Conservation (phyloP, 179 eudicot genomes). For the Drosera spatulata region DNA sequence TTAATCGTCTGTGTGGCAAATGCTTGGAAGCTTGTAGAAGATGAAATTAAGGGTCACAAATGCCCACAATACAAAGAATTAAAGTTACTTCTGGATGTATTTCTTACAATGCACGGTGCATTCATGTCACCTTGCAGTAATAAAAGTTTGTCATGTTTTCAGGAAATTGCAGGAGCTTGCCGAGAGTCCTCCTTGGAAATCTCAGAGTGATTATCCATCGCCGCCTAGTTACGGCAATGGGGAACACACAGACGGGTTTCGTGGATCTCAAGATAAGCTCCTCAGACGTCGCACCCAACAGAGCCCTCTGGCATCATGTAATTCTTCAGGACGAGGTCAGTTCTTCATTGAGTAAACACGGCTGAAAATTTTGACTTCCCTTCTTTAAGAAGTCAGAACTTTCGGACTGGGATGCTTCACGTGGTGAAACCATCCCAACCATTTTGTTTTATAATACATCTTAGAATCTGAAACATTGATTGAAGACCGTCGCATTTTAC, state of each 20-base stretch:
- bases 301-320: conserved; percentile 12
- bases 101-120: too few species aligned
- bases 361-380: not conserved
- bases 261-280: conserved; percentile 19
- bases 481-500: too few species aligned
- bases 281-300: conserved; percentile 20
- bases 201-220: conserved; percentile 22
- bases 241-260: conserved; percentile 13
- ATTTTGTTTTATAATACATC: too few species aligned
- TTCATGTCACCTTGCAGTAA: not conserved
- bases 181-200: conserved; percentile 19
- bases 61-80: too few species aligned
- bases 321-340: conserved; percentile 29
- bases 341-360: not conserved
- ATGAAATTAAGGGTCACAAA: too few species aligned
- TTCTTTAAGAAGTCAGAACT: not conserved
- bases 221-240: conserved; percentile 13
- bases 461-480: too few species aligned
- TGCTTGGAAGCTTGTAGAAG: too few species aligned
- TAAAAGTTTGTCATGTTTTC: conserved; percentile 6
- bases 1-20: too few species aligned
- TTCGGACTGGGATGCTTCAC: too few species aligned
- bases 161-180: conserved; percentile 30
- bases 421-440: too few species aligned
- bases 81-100: too few species aligned